A percentile compares a stretch with the other conserved stretches of the same genome.
Evolutionary conservation across 352 stramenopile species (phyloP).

Genomic region (Phytophthora sp.): DNA sequence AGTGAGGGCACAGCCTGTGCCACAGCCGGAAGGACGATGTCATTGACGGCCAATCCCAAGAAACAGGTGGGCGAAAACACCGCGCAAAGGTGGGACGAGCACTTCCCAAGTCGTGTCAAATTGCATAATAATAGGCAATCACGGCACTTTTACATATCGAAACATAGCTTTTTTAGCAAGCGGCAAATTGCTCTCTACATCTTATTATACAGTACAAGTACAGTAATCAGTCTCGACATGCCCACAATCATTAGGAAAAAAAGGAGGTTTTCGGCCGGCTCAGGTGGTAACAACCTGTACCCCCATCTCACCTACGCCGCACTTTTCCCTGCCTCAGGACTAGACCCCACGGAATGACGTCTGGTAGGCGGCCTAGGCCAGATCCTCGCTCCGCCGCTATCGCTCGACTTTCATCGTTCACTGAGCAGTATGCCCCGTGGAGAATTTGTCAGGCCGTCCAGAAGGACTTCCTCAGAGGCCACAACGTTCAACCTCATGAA

Average conservation of each 20-base stretch:
- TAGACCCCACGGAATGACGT: neutral
- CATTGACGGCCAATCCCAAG: conserved; percentile 7
- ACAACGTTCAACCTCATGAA: conserved; percentile 44
- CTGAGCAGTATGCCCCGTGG: no score
- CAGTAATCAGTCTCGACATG: neutral
- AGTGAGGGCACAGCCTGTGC: no score
- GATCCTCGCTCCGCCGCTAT: neutral
- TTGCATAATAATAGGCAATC: neutral
- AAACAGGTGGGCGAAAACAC: neutral
- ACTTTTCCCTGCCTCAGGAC: conserved; percentile 2
- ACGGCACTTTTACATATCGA: neutral
- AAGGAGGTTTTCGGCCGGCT: conserved; percentile 1
- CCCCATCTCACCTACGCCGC: neutral
- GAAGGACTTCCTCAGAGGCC: conserved; percentile 3
- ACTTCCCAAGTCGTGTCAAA: neutral
- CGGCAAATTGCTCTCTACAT: conserved; percentile 1
- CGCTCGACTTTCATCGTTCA: conserved; percentile 8
- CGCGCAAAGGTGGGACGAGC: neutral
- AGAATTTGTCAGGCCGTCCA: no score
- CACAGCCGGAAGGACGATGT: no score
- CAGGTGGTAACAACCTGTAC: neutral
- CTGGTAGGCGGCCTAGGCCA: neutral
- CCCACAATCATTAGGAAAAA: neutral
- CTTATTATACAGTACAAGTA: neutral
- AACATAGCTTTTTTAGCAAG: no score